Base-by-base conservation (phyloP, 2,329 filamentous ascomycete species). In the Endothia cerciana region DNA sequence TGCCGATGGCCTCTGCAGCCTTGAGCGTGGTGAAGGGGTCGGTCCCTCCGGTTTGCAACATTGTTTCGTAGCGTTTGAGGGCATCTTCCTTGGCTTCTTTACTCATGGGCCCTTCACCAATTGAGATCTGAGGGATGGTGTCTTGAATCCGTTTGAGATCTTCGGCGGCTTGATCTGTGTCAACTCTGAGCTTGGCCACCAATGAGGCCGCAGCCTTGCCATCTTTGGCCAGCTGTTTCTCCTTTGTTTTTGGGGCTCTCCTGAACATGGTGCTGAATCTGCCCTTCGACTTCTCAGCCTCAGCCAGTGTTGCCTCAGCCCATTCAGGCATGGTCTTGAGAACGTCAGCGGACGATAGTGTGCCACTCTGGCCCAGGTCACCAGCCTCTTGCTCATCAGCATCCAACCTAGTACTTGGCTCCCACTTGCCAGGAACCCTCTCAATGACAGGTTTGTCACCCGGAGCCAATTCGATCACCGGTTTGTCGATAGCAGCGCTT, bases 1-100 rank as follows among this genome's bases (percentile, higher is more conserved):
- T 61, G 22, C 28, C 58, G 38, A 61, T 30, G 30, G 60, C 43
- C 17, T 47, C 51, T 45, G 40, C 61, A 47, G 61, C 47, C 19
- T 41, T 38, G 19, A 63, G 53, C 61, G 30, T 47, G 51, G 40
- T 63, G 4, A 49, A 38, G 10, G 61, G 40, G n/a, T 58, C 33
- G 25, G 28, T 11, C 33, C 25, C 63, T 8, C 63, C 51, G 15
- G 47, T 28, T 47, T 47, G 33, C 47, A 49, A 25, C 28, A 57
- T 55, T 11, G 13, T 38, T 41, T 61, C 49, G 41, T 49, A 57
- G 3, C 36, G 40, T 30, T 57, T 43, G 30, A 62, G 28, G 28
- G 51, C 58, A 41, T 41, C 51, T 4, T 25, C 41, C 13, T 58
- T 61, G 33, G 40, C 61, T 15, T 49, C 41, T 19, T 47, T 47